Percentiles rank a stretch among this genome's conserved stretches.
These are phyloP conservation scores for Kentomonas sorsogonicus DNA, from an alignment of 208 protist genomes.

Conservation along the genomic window DNA sequence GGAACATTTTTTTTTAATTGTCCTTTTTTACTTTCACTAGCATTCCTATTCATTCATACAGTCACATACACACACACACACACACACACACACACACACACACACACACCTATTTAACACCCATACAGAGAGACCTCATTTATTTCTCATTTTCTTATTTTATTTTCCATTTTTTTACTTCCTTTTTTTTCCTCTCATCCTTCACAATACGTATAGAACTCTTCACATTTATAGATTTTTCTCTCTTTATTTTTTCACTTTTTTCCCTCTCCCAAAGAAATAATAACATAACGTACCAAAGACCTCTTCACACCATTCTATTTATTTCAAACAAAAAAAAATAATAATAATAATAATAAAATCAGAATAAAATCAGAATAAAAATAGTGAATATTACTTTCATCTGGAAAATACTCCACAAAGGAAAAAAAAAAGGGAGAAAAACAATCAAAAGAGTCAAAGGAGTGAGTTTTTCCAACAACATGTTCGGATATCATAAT, in stretches of 20 bases:
- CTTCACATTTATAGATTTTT: not conserved
- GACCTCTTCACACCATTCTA: not conserved
- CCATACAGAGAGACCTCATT: not conserved
- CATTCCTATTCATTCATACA: no score
- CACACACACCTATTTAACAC: no score
- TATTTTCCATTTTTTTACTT: not conserved
- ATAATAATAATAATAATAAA: constrained; percentile 6
- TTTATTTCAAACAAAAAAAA: no score
- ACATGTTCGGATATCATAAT: no score
- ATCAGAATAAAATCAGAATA: not conserved
- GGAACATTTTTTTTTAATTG: not conserved
- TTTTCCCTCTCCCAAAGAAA: not conserved
- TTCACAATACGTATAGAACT: no score
- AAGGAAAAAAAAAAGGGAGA: no score
- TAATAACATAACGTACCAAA: not conserved
- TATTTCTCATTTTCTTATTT: not conserved
- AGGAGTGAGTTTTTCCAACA: no score
- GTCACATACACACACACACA: no score
- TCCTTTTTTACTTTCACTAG: constrained; percentile 3
- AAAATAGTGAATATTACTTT: no score
- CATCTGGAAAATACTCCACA: no score
- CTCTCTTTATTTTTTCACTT: not conserved
- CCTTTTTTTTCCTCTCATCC: not conserved
- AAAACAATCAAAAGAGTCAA: no score
- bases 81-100: no score